A percentile compares a stretch with the other conserved stretches of the same genome.
Evolutionary conservation across 495 filamentous ascomycete species (phyloP).

Genomic region (Neurospora sp.): DNA sequence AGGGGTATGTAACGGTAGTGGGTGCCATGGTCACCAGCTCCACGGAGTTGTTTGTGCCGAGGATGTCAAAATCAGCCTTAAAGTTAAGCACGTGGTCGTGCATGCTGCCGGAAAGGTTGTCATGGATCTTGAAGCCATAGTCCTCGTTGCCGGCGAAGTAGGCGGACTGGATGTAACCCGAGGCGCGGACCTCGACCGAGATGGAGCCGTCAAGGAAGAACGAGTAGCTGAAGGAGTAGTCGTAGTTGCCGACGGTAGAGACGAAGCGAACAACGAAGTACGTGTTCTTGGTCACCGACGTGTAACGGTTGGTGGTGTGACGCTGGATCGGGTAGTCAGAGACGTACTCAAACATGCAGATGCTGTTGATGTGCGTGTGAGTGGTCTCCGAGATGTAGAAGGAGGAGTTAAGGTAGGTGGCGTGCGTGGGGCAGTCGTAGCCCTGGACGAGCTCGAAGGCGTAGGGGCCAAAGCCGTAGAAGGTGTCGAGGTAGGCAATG

Average conservation of each 20-base stretch:
- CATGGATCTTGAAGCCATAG: conserved; percentile 48
- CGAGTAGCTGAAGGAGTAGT: conserved; percentile 24
- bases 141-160: conserved; percentile 43
- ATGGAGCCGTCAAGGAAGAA: conserved; percentile 47
- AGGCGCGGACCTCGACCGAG: conserved; percentile 43
- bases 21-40: conserved; percentile 32
- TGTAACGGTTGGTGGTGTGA: conserved; percentile 26
- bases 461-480: conserved; percentile 38
- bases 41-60: conserved; percentile 40
- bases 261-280: conserved; percentile 34
- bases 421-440: conserved; percentile 42
- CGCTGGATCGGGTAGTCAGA: conserved; percentile 36
- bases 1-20: conserved; percentile 25
- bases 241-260: conserved; percentile 42
- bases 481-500: conserved; percentile 34
- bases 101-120: conserved; percentile 42
- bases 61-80: conserved; percentile 47
- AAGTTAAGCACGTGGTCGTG: conserved; percentile 53
- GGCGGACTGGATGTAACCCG: conserved; percentile 44
- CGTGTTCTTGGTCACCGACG: conserved; percentile 34
- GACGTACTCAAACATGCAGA: conserved; percentile 42
- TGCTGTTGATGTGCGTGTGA: conserved; percentile 30
- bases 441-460: conserved; percentile 38
- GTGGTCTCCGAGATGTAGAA: conserved; percentile 30
- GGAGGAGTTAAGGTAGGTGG: conserved; percentile 34